phyloP scores from a whole-genome alignment of 2,329 filamentous ascomycete species.

The Paecilomyces fulvus region DNA sequence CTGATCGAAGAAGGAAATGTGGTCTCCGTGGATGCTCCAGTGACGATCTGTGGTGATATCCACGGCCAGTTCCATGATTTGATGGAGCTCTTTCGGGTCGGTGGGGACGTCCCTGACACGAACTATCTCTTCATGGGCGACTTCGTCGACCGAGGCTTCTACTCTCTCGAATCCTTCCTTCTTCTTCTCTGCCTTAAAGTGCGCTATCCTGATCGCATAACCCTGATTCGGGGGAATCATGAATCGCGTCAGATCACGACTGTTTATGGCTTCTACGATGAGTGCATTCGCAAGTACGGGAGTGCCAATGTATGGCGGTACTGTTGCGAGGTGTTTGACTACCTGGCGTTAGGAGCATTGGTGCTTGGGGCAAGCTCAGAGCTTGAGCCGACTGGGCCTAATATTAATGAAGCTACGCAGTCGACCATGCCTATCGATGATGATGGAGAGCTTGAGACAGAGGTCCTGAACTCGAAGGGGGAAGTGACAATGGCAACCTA shows the following conservation, averaged over 20 bases:
- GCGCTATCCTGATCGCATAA: conserved; percentile 94
- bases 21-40: conserved; percentile 86
- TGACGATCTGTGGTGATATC: conserved; percentile 96
- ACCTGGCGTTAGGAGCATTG: conserved; percentile 81
- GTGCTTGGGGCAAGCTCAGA: conserved; percentile 72
- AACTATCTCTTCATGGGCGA: conserved; percentile 98
- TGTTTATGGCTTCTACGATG: conserved; percentile 97
- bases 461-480: conserved; percentile 79
- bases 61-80: conserved; percentile 95
- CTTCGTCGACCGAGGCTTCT: conserved; percentile 96
- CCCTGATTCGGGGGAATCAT: conserved; percentile 88
- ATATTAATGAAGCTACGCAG: conserved; percentile 37
- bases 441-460: conserved; percentile 77
- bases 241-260: conserved; percentile 96
- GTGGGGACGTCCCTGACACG: conserved; percentile 87
- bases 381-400: conserved; percentile 50
- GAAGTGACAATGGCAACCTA: conserved; percentile 58
- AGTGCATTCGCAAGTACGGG: conserved; percentile 91
- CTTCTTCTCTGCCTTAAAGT: conserved; percentile 94
- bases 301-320: conserved; percentile 96
- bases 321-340: conserved; percentile 97
- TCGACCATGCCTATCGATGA: conserved; percentile 45
- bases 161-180: conserved; percentile 93
- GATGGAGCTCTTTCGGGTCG: conserved; percentile 93
- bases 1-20: conserved; percentile 97